Percentiles rank a stretch among this genome's conserved stretches.
phyloP scores from a whole-genome alignment of 805 yeast genomes.

The Candida namnaoensis region DNA sequence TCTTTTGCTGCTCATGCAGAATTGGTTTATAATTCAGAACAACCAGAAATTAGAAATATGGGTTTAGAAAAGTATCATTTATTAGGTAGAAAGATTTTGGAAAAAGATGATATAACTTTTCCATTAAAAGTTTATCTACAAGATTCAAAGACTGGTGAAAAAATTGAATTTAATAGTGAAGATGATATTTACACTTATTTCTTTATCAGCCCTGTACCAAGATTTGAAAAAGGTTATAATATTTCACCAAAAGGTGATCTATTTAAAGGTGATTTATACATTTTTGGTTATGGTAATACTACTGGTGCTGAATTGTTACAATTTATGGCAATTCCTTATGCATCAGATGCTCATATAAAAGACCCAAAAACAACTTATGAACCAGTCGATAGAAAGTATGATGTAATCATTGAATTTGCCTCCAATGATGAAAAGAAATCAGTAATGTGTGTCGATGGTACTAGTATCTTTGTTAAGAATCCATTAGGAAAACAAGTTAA shows the following conservation, averaged over 20 bases:
- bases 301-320: constrained; percentile 5
- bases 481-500: no score
- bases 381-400: background rate
- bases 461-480: no score
- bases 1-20: constrained; percentile 89
- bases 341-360: constrained; percentile 8
- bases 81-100: constrained; percentile 54
- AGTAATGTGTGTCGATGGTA: no score
- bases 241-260: constrained; percentile 16
- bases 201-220: constrained; percentile 9
- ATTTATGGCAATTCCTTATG: constrained; percentile 11
- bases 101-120: constrained; percentile 21
- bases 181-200: constrained; percentile 7
- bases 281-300: constrained; percentile 8
- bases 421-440: no score
- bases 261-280: constrained; percentile 7
- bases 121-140: background rate
- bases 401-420: constrained; percentile 3
- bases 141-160: background rate
- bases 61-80: constrained; percentile 62
- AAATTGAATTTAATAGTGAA: background rate
- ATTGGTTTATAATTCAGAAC: constrained; percentile 71
- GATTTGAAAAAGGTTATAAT: constrained; percentile 10
- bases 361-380: constrained; percentile 5
- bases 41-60: constrained; percentile 50